Evolutionary conservation across 2,329 filamentous ascomycete genomes (phyloP), one percentile per base, ranked within the genome.

Genomic region (Venturia asperata): DNA sequence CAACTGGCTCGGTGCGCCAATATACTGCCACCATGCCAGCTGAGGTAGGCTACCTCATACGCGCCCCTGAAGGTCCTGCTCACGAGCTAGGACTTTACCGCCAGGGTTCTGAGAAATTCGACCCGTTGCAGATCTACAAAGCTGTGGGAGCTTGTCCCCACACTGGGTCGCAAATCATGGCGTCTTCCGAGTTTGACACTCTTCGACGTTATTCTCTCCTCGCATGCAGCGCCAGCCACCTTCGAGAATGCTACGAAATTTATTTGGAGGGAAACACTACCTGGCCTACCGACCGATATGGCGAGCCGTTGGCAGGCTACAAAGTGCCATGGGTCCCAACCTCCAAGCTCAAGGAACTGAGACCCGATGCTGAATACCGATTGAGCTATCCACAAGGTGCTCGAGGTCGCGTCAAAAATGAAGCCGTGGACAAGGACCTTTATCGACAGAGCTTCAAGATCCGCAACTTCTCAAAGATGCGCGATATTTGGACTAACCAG

Each of bases 401-500:
- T n/a, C 27, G 27, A 37, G 52, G 52, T 21, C 47, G 47, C 47
- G 47, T 15, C 21, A 52, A 52, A 11, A 52, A 52, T 37, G 52
- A 37, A 15, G 13, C 27, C 15, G 6, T 37, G 30, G 52, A 37
- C 17, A 24, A 37, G 1, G 52, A 58, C 17, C 17, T 21, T 5
- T 34, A 58, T 15, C 27, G 30, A 13, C 4, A 37, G 30, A 34
- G 52, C 52, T 34, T 19, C 24, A 34, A 39, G 6, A 37, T 58
- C 13, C 52, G 52, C 19, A 37, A 58, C 19, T 58, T 34, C 52
- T 58, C 52, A 24, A 58, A 58, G 52, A 34, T 58, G 52, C 19
- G 52, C n/a, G 52, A 58, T 15, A 58, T 37, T 5, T 52, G 47
- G 47, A 52, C 47, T 27, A 0, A 15, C 11, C 9, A 30, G 47